Evolutionary conservation across 768 basidiomycete genomes (phyloP).

Genomic region (Boletus sp.): DNA sequence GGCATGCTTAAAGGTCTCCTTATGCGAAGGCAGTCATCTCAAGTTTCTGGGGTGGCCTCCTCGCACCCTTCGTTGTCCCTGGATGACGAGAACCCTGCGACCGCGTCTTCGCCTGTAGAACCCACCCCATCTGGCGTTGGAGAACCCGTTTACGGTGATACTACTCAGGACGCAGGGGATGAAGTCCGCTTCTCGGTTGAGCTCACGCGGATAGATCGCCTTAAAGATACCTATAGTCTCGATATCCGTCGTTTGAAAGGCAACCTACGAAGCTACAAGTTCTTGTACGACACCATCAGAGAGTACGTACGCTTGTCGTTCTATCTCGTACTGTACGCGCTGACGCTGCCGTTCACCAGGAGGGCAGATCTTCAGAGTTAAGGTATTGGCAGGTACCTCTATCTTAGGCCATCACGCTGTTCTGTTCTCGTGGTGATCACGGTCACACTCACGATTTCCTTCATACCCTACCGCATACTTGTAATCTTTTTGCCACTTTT

Average conservation of each 20-base stretch:
- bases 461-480: constrained; percentile 30
- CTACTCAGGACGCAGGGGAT: constrained; percentile 80
- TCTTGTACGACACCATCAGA: constrained; percentile 83
- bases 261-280: constrained; percentile 89
- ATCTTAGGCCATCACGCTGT: constrained; percentile 2
- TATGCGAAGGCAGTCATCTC: constrained; percentile 88
- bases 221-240: constrained; percentile 87
- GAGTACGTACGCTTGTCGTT: constrained; percentile 52
- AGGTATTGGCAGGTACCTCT: constrained; percentile 27
- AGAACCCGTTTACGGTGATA: constrained; percentile 76
- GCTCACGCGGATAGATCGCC: constrained; percentile 82
- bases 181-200: constrained; percentile 97
- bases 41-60: constrained; percentile 46
- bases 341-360: constrained; percentile 22
- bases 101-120: constrained; percentile 34
- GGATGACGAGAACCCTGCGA: constrained; percentile 37
- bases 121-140: constrained; percentile 29
- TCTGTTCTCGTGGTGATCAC: constrained; percentile 3
- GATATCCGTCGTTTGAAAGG: constrained; percentile 93
- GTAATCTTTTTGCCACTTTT: constrained; percentile 18
- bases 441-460: constrained; percentile 6
- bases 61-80: constrained; percentile 48
- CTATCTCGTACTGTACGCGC: constrained; percentile 1
- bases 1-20: constrained; percentile 86
- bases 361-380: constrained; percentile 38